Base-by-base conservation (phyloP, 1,139 yeast species). In the Debaryomyces coudertii region DNA sequence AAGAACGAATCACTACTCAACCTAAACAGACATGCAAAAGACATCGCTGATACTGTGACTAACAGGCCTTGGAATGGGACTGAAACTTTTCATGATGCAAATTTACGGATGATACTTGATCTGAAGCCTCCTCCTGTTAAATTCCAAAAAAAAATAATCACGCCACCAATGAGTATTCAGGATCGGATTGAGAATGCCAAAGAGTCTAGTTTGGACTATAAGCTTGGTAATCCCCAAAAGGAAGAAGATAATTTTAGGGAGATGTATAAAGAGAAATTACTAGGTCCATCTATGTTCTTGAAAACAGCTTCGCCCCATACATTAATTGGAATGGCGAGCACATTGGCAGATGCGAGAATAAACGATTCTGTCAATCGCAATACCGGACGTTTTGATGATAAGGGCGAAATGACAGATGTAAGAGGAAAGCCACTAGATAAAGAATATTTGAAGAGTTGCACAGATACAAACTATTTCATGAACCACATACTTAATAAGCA, bases 321-420 rank as follows among this genome's bases (percentile, higher is more conserved):
- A 27, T 69, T 82, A 1, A 48, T 71, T 35, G 77, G 74, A 38
- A 51, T 72, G 44, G 81, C 87, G 18, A 79, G 76, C 42, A 79
- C 87, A 1, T 57, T 89, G 41, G 96, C 96, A 0, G 87, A 87
- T 48, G 83, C 83, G 36, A 72, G 82, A 42, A 88, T 90, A 20
- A 89, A 85, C 57, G 90, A 88, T 16, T 83, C 87, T 1, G 81
- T 86, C 50, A 77, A 82, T 47, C 74, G 80, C 33, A 45, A 53
- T 18, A 71, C 77, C 0, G 96, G 97, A 0, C 84, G 79, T 36
- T 90, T 90, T 58, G 14, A 35, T 12, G 71, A 78, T 4, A 74
- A 78, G 44, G 66, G 63, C 1, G 68, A 61, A 15, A 69, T 90
- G 62, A 58, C 64, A 0, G 54, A 59, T 4, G 79, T 84, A 0